Percentiles rank a stretch among this genome's conserved stretches.
Conservation (phyloP, 495 filamentous ascomycete genomes). For the Aspergillus nanangensis region DNA sequence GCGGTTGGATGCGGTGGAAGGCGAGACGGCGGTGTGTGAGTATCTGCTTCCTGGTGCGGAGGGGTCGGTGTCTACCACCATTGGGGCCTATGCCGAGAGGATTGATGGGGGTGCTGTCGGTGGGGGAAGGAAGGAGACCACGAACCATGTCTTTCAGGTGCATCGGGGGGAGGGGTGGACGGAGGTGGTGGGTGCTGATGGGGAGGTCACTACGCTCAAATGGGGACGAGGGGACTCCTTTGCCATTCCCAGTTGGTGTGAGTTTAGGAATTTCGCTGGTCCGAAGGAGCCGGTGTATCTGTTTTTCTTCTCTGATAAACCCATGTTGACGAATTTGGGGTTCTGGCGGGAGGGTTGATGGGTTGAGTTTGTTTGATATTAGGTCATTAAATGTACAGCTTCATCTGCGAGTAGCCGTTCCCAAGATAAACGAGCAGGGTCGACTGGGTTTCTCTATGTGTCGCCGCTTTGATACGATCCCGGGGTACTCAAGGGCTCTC, state of each 20-base stretch:
- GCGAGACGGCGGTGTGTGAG: neutral
- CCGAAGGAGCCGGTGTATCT: neutral
- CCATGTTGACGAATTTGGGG: neutral
- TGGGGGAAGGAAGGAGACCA: neutral
- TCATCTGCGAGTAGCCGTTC: too few relatives aligned
- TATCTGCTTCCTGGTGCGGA: neutral
- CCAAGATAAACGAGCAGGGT: too few relatives aligned
- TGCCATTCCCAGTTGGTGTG: neutral
- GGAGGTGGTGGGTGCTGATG: neutral
- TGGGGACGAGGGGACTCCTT: neutral
- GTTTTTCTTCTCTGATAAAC: neutral
- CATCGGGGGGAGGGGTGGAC: neutral
- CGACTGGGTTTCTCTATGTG: too few relatives aligned
- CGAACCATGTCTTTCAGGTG: neutral
- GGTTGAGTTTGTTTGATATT: too few relatives aligned
- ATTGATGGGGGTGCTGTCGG: neutral
- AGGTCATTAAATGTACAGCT: too few relatives aligned
- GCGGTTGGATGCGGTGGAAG: neutral
- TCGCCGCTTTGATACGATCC: too few relatives aligned
- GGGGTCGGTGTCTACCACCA: neutral
- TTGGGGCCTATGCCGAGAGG: neutral
- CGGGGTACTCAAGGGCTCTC: too few relatives aligned
- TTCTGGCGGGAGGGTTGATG: neutral
- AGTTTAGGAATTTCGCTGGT: neutral
- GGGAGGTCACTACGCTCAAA: neutral